Evolutionary conservation across 495 filamentous ascomycete genomes (phyloP), one percentile per base, ranked within the genome.

Genomic region (Acidiella bohemica): DNA sequence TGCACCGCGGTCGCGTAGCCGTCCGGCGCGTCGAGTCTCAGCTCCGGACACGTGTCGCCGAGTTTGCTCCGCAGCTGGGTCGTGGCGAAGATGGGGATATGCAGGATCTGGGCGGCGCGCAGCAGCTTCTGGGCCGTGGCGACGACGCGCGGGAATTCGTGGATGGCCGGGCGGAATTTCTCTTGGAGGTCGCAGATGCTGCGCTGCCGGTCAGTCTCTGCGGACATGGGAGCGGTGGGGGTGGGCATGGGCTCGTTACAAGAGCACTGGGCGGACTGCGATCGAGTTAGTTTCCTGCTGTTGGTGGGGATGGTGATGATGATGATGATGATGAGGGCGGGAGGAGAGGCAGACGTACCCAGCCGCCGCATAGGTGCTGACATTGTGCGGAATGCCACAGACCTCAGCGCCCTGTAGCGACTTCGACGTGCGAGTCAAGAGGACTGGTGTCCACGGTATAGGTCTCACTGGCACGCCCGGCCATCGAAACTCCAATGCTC

Each of bases 151-250:
- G 81, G 65, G 53, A 84, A 94, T 57, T 92, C 77, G 58, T 75
- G 71, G 55, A 97, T 92, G 28, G 73, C 73, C 4, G 66, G 60
- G 30, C 84, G 72, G 66, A 97, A 97, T 57, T 81, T 87, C 47
- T 94, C 87, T 68, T 97, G 90, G 48, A 95, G 71, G 53, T 97
- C 90, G 66, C 90, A 97, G 53, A 97, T 71, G 50, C 88, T 96
- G 51, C 2, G 11, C 16, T 23, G 4, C 23, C 13, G 13, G n/a
- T 51, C 27, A 43, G 41, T 21, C 14, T 5, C n/a, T 2, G 8
- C n/a, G 14, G 39, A 35, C 16, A n/a, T 14, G 22, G n/a, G 12
- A 16, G 11, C 8, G 8, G 11, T 14, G 22, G 11, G n/a, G 9
- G 6, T 14, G 31, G 11, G 38, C 14, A 14, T n/a, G 4, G 12